Conservation (phyloP, 495 filamentous ascomycete species). For the Hypoxylon fragiforme region DNA sequence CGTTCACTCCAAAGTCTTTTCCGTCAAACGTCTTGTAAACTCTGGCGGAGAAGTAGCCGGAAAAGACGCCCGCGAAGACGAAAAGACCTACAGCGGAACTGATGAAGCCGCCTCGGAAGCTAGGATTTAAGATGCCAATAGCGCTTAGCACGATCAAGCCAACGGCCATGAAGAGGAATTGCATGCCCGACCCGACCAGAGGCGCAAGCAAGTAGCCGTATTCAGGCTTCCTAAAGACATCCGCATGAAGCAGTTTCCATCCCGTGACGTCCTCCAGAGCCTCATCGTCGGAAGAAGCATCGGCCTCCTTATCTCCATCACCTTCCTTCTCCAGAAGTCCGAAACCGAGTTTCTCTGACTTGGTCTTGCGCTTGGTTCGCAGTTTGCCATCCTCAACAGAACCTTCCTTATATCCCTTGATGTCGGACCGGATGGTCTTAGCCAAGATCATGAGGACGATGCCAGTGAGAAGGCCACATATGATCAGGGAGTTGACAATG, state of each 20-base stretch:
- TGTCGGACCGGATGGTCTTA: slow-evolving; percentile 79
- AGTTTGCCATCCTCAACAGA: slow-evolving; percentile 69
- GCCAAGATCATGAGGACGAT: slow-evolving; percentile 86
- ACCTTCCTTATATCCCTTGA: slow-evolving; percentile 70
- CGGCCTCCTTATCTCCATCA: slow-evolving; percentile 57
- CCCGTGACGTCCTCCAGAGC: slow-evolving; percentile 81
- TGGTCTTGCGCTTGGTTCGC: slow-evolving; percentile 52
- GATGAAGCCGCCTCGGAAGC: slow-evolving; percentile 89
- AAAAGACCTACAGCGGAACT: slow-evolving; percentile 86
- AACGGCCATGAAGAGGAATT: slow-evolving; percentile 83
- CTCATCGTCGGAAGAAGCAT: slow-evolving; percentile 75
- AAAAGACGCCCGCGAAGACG: slow-evolving; percentile 85
- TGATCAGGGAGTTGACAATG: slow-evolving; percentile 88
- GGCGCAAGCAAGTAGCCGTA: slow-evolving; percentile 81
- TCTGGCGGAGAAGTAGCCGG: slow-evolving; percentile 87
- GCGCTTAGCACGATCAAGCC: slow-evolving; percentile 79
- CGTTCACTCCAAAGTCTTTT: slow-evolving; percentile 76
- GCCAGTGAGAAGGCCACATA: slow-evolving; percentile 78
- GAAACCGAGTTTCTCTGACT: slow-evolving; percentile 56
- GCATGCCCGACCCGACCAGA: slow-evolving; percentile 85
- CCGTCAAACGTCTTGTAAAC: slow-evolving; percentile 89
- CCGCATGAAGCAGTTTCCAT: slow-evolving; percentile 93
- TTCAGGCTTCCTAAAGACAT: slow-evolving; percentile 83
- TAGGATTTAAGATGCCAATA: slow-evolving; percentile 84
- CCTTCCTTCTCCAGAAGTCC: slow-evolving; percentile 69